Evolutionary conservation across 2,329 filamentous ascomycete species (phyloP).

Genomic region (Claviceps monticola): DNA sequence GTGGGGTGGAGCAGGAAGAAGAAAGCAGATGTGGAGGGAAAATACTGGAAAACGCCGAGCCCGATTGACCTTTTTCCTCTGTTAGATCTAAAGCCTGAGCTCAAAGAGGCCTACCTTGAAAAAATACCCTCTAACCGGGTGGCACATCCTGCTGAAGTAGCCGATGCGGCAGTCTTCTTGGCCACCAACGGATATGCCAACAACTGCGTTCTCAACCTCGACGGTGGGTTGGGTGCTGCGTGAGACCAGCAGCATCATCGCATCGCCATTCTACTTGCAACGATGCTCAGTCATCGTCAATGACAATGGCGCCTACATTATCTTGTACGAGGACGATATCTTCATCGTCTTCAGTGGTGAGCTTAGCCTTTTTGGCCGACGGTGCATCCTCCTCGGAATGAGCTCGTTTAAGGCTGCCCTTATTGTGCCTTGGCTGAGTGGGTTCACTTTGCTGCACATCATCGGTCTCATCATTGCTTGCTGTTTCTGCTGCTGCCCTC

Average conservation of each 20-base stretch:
- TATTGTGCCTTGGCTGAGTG: constrained; percentile 20
- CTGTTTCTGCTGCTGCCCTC: constrained; percentile 17
- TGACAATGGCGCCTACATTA: constrained; percentile 49
- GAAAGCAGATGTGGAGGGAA: neutral
- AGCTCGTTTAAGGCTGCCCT: constrained; percentile 30
- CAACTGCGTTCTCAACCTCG: constrained; percentile 74
- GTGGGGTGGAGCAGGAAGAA: neutral
- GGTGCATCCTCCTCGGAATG: constrained; percentile 28
- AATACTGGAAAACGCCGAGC: neutral
- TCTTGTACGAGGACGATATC: constrained; percentile 38
- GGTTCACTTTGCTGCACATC: constrained; percentile 27
- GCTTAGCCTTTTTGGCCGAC: constrained; percentile 36
- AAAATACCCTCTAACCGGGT: constrained; percentile 52
- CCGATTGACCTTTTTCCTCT: constrained; percentile 25
- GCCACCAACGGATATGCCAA: constrained; percentile 69
- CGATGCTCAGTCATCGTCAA: constrained; percentile 40
- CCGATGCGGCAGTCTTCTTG: constrained; percentile 67
- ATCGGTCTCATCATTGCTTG: constrained; percentile 26
- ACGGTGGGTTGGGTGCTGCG: constrained; percentile 65
- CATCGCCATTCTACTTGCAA: neutral
- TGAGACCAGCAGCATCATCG: constrained; percentile 18
- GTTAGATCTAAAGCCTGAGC: constrained; percentile 23
- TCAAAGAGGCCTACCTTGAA: constrained; percentile 23
- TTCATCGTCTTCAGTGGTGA: constrained; percentile 12
- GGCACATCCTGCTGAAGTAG: constrained; percentile 56